Base-by-base conservation (phyloP, 1,284 basidiomycete genomes). In the Ustilago bromivora region DNA sequence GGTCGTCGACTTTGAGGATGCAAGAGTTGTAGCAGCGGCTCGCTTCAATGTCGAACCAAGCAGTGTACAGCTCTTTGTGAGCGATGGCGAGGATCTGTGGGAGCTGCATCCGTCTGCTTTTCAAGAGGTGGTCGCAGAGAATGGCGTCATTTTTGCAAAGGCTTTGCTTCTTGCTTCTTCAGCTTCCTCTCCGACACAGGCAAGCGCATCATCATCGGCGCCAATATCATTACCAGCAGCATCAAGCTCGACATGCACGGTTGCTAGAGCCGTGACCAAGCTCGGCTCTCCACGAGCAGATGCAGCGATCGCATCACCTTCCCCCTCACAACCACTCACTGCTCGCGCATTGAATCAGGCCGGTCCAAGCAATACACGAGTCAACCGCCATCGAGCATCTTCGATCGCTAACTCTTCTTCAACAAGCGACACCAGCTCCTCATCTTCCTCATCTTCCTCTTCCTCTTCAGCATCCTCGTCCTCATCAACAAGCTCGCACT, bases 41-140 rank as follows among this genome's bases (percentile, higher is more conserved):
- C 66, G 74, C 31, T 57, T 76, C 51, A 47, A 57, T 12, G 57
- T 64, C 35, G 41, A 59, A 2, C n/a, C 46, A 32, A 47, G 38
- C 17, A 43, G 32, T 4, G 66, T 76, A 4, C 73, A 68, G 56
- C 68, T 76, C 40, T 76, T 64, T 32, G 68, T 76, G 1, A 63
- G 65, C 43, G 68, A 76, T 19, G 68, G 70, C 5, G 56, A 66
- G n/a, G 74, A 76, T 12, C 70, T 76, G 3, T 76, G 74, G 74
- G 74, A 76, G 57, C 54, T 76, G 0, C 68, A 71, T 54, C 69
- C 69, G 0, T 76, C 68, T 17, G 74, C 74, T 8, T 76, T 76
- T 46, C 61, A 71, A 11, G 68, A 76, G 54, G 68, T 76, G 3
- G 68, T 76, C 4, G 64, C 62, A 3, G 73, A 76, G 4, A 71